phyloP scores from a whole-genome alignment of 2,329 filamentous ascomycete genomes.

The Exophiala viscosa region DNA sequence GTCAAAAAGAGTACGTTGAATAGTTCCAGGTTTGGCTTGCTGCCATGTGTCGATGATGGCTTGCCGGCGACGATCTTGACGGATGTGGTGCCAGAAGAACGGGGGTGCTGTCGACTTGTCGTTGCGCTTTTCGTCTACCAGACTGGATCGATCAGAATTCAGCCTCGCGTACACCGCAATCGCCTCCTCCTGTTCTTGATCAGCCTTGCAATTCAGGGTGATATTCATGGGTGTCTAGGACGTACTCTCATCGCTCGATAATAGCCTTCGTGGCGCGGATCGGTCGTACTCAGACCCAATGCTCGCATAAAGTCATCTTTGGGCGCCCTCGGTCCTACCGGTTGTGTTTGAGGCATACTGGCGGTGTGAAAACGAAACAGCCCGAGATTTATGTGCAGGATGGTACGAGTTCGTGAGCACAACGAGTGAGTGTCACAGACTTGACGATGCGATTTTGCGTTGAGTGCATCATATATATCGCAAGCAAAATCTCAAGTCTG shows the following conservation, averaged over 20 bases:
- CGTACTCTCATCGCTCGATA: conserved; percentile 46
- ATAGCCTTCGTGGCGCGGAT: conserved; percentile 42
- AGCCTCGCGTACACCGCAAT: conserved; percentile 42
- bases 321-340: conserved; percentile 39
- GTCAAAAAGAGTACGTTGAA: conserved; percentile 40
- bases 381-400: conserved; percentile 27
- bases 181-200: conserved; percentile 39
- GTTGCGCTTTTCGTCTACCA: conserved; percentile 39
- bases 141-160: conserved; percentile 39
- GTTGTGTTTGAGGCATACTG: conserved; percentile 23
- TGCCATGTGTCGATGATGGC: conserved; percentile 42
- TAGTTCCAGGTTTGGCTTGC: conserved; percentile 35
- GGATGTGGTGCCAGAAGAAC: conserved; percentile 47
- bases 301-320: conserved; percentile 48
- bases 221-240: conserved; percentile 7
- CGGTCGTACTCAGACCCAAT: conserved; percentile 38
- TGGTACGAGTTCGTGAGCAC: conserved; percentile 22
- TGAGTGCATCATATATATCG: conserved; percentile 24
- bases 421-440: conserved; percentile 26
- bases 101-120: conserved; percentile 39
- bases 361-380: conserved; percentile 20
- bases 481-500: conserved; percentile 7
- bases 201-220: conserved; percentile 2
- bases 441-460: conserved; percentile 13
- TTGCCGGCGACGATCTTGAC: conserved; percentile 41